Evolutionary conservation across 257 asterid genomes (phyloP).

Genomic region (Anisodus tanguticus): DNA sequence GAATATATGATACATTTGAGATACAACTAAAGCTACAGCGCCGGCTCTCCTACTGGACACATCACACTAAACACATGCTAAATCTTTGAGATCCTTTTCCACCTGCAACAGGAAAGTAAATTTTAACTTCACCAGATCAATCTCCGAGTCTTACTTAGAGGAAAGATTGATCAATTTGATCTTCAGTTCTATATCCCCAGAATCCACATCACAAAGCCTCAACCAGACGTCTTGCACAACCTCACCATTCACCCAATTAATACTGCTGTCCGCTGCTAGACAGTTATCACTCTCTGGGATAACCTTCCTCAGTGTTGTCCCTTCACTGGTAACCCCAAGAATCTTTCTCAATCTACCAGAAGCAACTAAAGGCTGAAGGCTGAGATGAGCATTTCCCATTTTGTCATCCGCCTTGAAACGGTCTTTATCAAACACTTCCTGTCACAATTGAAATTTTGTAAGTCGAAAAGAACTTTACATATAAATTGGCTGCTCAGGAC

Average conservation of each 20-base stretch:
- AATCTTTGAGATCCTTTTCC: slow-evolving; percentile 8
- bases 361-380: slow-evolving; percentile 51
- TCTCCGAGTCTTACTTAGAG: slow-evolving; percentile 28
- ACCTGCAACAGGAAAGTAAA: not conserved
- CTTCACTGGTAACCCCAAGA: slow-evolving; percentile 43
- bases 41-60: slow-evolving; percentile 17
- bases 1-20: slow-evolving; percentile 1
- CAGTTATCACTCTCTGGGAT: slow-evolving; percentile 57
- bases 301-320: slow-evolving; percentile 50
- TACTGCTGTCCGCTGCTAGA: slow-evolving; percentile 52
- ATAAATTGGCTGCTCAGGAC: not conserved
- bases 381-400: slow-evolving; percentile 53
- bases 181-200: slow-evolving; percentile 53
- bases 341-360: slow-evolving; percentile 54
- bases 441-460: slow-evolving; percentile 23
- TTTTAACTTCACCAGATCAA: not conserved
- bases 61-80: not conserved
- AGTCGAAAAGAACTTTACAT: not conserved
- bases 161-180: slow-evolving; percentile 45
- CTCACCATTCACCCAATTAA: slow-evolving; percentile 43
- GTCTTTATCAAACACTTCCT: slow-evolving; percentile 62
- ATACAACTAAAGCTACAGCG: slow-evolving; percentile 6
- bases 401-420: slow-evolving; percentile 57
- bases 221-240: slow-evolving; percentile 54
- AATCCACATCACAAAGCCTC: slow-evolving; percentile 55